Evolutionary conservation across 768 basidiomycete genomes (phyloP), one percentile per base, ranked within the genome.

Genomic region (Tricholoma terreum): DNA sequence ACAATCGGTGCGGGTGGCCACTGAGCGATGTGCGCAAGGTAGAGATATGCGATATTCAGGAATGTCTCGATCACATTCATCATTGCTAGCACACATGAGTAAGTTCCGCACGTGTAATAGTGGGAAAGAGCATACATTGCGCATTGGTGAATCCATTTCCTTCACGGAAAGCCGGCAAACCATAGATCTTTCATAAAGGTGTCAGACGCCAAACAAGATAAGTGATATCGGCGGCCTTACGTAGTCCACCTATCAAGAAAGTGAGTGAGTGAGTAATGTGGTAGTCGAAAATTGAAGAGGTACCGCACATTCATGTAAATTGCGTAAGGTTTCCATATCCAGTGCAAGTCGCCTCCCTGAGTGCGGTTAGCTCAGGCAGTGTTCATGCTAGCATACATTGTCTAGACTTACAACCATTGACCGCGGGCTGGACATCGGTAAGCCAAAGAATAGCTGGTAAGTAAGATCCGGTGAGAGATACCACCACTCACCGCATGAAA

Each of bases 241-340:
- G 57, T 72, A 67, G 64, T 77, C 73, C 55, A 76, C 61, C 71
- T 76, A 53, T 14, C 19, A 56, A 8, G 19, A 11, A 10, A 22
- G 22, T 49, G 5, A 38, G 53, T 30, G 27, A 51, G 17, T 27
- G 30, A 60, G 17, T 24, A 24, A 24, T 78, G 75, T 43, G 10
- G 11, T 33, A 24, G 22, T 72, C 66, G 58, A 79, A n/a, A 74
- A 54, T 35, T 50, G 7, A 30, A 2, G n/a, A 49, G 27, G 22
- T 22, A 6, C 58, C 73, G 43, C 52, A 92, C 74, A n/a, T 86
- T 75, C 65, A 91, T 86, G 71, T 92, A 93, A 30, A 89, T 58
- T 22, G 77, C 80, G 66, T 95, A 95, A 2, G 92, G 92, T 57
- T 80, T 76, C 94, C 93, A 96, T 43, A 95, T 81, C 93, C 92